A percentile compares a stretch with the other conserved stretches of the same genome.
Evolutionary conservation across 495 filamentous ascomycete species (phyloP).

Genomic region (Penicillium canescens): DNA sequence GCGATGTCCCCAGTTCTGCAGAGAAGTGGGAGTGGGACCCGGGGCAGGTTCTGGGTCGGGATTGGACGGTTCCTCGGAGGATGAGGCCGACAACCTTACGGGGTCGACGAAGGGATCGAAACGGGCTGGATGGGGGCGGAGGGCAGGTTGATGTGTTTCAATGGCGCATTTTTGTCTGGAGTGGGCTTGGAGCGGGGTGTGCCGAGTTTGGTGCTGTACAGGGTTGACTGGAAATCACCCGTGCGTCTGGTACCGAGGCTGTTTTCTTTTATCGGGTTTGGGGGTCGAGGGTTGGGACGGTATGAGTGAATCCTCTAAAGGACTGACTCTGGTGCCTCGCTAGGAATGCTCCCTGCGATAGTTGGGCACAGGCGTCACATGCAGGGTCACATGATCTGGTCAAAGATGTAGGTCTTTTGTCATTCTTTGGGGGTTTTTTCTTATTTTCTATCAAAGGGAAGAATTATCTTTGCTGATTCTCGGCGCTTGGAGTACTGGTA

Average conservation of each 20-base stretch:
- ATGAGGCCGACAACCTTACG: conserved; percentile 23
- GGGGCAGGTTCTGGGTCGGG: conserved; percentile 20
- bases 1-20: conserved; percentile 19
- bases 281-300: background rate
- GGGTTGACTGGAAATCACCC: background rate
- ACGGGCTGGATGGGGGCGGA: background rate
- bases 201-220: background rate
- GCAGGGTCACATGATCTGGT: conserved; percentile 11
- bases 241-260: no score
- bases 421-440: no score
- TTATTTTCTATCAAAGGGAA: no score
- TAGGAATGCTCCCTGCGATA: conserved; percentile 3
- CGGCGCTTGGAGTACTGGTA: no score
- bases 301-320: background rate
- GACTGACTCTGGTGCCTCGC: background rate
- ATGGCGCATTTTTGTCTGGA: background rate
- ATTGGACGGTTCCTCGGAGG: conserved; percentile 24
- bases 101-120: background rate
- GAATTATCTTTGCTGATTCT: no score
- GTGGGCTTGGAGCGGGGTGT: background rate
- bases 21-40: conserved; percentile 17
- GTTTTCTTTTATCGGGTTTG: no score
- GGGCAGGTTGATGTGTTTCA: background rate
- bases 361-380: conserved; percentile 8
- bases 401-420: background rate